Evolutionary conservation across 225 moss, liverwort and hornwort species (phyloP).

Genomic region (Pseudoscleropodium purum): DNA sequence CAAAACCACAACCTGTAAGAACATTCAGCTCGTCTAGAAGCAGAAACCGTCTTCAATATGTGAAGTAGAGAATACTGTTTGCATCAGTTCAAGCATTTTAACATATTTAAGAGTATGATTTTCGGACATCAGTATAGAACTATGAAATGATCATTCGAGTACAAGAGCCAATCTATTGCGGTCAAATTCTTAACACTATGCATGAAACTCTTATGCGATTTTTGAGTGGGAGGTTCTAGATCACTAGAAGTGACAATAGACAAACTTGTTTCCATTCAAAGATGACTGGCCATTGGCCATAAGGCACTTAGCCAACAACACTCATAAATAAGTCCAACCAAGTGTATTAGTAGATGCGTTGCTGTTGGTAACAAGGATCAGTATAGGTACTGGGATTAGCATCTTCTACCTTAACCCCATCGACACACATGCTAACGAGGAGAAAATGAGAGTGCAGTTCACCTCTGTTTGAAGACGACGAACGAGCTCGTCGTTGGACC

Average conservation of each 20-base stretch:
- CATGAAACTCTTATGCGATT: neutral
- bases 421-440: conserved; percentile 5
- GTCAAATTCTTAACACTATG: neutral
- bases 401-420: neutral
- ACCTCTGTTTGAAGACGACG: conserved; percentile 81
- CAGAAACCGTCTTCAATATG: neutral
- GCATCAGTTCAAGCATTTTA: neutral
- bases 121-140: neutral
- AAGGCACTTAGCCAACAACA: neutral
- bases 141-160: neutral
- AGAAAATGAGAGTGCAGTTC: conserved; percentile 8
- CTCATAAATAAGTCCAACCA: neutral
- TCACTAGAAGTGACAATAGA: neutral
- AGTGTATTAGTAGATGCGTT: neutral
- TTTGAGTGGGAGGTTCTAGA: neutral
- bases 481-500: conserved; percentile 39
- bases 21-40: neutral
- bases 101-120: neutral
- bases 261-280: neutral
- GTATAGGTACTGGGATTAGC: neutral
- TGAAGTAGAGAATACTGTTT: neutral
- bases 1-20: neutral
- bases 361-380: neutral
- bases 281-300: neutral
- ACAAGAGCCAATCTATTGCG: neutral